These are phyloP conservation scores for Conticribra guillardii DNA, from an alignment of 108 stramenopile genomes.

Conservation along the genomic window DNA sequence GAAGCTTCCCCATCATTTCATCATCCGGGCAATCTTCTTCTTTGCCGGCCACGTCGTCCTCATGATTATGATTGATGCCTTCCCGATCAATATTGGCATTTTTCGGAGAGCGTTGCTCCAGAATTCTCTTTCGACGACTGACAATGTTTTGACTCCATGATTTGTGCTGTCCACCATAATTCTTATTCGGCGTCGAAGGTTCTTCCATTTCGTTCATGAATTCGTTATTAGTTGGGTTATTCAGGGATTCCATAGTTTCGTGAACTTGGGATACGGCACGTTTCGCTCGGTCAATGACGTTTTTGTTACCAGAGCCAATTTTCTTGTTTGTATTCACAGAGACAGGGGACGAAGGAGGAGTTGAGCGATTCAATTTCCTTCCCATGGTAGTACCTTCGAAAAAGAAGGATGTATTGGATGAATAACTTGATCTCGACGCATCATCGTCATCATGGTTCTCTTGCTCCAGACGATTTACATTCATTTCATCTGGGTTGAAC, in stretches of 20 bases:
- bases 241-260: slow-evolving; percentile 6
- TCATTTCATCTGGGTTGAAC: not conserved
- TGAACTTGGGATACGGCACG: slow-evolving; percentile 9
- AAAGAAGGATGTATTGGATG: slow-evolving; percentile 26
- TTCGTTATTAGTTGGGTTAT: not conserved
- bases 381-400: slow-evolving; percentile 38
- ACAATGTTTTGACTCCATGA: not conserved
- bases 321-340: not conserved
- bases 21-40: no score
- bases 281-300: slow-evolving; percentile 23
- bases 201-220: not conserved
- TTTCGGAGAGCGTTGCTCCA: not conserved
- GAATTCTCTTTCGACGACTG: not conserved
- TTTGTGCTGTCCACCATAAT: not conserved
- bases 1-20: no score
- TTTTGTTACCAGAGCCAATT: not conserved
- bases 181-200: not conserved
- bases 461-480: not conserved
- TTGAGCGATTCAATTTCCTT: slow-evolving; percentile 35
- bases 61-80: not conserved
- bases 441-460: slow-evolving; percentile 4
- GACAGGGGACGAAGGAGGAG: not conserved
- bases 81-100: not conserved
- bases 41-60: not conserved
- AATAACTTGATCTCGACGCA: slow-evolving; percentile 9